Evolutionary conservation across 1,284 basidiomycete genomes (phyloP).

Genomic region (Austroboletus sp.): DNA sequence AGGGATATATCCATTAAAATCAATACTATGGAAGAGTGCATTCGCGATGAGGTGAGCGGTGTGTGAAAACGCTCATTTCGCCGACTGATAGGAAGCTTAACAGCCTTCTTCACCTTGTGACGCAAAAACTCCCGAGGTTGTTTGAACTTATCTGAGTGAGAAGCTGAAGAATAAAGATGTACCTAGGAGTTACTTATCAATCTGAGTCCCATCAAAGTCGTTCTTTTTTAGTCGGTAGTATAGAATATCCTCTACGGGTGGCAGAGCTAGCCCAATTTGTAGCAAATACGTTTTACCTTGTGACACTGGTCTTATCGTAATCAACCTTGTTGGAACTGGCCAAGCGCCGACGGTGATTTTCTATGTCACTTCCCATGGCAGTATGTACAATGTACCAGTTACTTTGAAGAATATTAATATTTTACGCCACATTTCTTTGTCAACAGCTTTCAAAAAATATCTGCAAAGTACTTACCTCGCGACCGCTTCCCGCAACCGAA

Average conservation of each 20-base stretch:
- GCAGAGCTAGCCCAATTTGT: neutral
- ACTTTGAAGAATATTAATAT: too few relatives aligned
- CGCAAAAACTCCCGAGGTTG: neutral
- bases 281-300: neutral
- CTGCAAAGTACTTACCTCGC: too few relatives aligned
- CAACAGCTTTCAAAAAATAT: too few relatives aligned
- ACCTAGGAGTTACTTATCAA: neutral
- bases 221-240: neutral
- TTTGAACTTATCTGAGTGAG: neutral
- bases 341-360: too few relatives aligned
- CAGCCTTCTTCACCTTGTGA: neutral
- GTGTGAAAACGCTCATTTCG: neutral
- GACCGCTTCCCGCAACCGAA: too few relatives aligned
- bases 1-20: slow-evolving; percentile 19
- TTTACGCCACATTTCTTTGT: too few relatives aligned
- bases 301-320: neutral
- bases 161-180: neutral
- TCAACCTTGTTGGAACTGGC: neutral
- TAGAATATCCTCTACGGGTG: neutral
- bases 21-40: slow-evolving; percentile 16
- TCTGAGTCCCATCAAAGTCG: neutral
- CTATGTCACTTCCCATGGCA: too few relatives aligned
- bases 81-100: neutral
- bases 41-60: slow-evolving; percentile 14
- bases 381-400: too few relatives aligned